These are phyloP conservation scores for Exserohilum turcica DNA, from an alignment of 2,329 filamentous ascomycete species.

Conservation along the genomic window DNA sequence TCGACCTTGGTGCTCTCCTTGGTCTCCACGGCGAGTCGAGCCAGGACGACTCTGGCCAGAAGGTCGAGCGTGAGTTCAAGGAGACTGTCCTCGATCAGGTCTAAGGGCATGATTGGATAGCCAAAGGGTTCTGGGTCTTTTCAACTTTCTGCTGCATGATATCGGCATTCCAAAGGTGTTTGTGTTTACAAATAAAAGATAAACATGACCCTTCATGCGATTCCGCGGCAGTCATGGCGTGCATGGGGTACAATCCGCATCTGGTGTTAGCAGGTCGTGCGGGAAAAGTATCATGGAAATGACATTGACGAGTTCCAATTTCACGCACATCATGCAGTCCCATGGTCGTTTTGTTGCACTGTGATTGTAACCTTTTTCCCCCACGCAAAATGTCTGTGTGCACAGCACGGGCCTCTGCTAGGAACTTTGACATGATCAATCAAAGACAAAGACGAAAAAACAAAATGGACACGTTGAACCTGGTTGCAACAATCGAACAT, in stretches of 20 bases:
- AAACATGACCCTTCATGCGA: constrained; percentile 46
- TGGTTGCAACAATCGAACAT: background rate
- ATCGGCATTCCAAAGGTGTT: constrained; percentile 51
- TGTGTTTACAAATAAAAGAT: constrained; percentile 50
- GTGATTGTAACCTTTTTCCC: background rate
- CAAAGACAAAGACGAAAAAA: background rate
- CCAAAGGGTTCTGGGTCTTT: constrained; percentile 47
- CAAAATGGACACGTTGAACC: background rate
- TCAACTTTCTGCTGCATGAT: constrained; percentile 49
- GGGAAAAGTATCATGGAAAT: constrained; percentile 46
- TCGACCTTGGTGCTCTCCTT: constrained; percentile 95
- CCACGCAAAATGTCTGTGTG: background rate
- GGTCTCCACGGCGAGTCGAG: constrained; percentile 96
- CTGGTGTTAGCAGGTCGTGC: constrained; percentile 42
- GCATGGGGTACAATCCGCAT: constrained; percentile 41
- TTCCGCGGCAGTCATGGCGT: constrained; percentile 44
- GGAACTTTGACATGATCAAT: background rate
- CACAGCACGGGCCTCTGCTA: background rate
- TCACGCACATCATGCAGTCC: constrained; percentile 2
- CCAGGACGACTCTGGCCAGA: constrained; percentile 95
- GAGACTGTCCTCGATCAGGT: constrained; percentile 93
- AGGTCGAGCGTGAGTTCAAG: constrained; percentile 98
- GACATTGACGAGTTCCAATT: constrained; percentile 42
- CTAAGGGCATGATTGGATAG: constrained; percentile 61
- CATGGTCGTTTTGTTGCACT: background rate